These are phyloP conservation scores for Babesia sp. DNA, from an alignment of 169 alveolate species.

Conservation along the genomic window DNA sequence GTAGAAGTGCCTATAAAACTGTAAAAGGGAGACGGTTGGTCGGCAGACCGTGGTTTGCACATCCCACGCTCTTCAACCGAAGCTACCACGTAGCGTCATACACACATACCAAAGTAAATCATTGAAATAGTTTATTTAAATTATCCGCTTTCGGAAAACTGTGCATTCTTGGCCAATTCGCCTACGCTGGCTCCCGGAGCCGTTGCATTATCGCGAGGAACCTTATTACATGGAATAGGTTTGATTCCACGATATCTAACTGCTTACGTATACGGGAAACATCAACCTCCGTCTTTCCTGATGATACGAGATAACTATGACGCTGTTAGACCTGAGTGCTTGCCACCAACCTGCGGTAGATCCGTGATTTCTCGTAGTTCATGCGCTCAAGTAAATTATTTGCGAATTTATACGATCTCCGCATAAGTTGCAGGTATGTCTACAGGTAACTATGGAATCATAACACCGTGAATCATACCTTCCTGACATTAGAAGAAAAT, in stretches of 20 bases:
- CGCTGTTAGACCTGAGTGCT: not conserved
- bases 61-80: too few relatives aligned
- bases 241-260: conserved; percentile 41
- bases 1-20: too few relatives aligned
- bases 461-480: not conserved
- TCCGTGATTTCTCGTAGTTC: conserved; percentile 34
- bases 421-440: conserved; percentile 49
- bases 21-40: too few relatives aligned
- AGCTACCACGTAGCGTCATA: too few relatives aligned
- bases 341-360: conserved; percentile 39
- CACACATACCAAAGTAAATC: too few relatives aligned
- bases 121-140: too few relatives aligned
- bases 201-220: conserved; percentile 59
- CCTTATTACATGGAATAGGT: conserved; percentile 52
- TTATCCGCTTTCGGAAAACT: too few relatives aligned
- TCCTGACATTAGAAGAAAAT: conserved; percentile 45
- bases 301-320: conserved; percentile 5
- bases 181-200: too few relatives aligned
- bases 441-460: not conserved
- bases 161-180: too few relatives aligned
- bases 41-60: too few relatives aligned
- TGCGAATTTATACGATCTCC: conserved; percentile 49
- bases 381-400: conserved; percentile 60
- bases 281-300: not conserved
- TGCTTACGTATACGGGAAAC: not conserved